Base-by-base conservation (phyloP, 306 rosid genomes). In the Erythrophleum fordii region DNA sequence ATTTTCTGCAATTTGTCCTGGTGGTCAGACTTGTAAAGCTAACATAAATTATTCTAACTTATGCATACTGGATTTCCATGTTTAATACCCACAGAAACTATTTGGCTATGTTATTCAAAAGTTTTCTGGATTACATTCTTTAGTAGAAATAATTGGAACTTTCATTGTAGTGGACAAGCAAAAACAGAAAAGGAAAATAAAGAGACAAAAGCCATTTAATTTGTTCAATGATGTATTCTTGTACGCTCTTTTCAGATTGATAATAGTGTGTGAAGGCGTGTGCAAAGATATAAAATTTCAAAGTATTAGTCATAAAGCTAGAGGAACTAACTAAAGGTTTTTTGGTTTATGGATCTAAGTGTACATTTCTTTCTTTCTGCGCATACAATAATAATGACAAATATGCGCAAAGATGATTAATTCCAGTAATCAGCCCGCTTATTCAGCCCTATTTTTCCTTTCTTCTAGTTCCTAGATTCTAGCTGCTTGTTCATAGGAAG, bases 11-110 rank as follows among this genome's bases (percentile, higher is more conserved):
- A 41, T 34, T 55, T 35, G 31, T 61, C 44, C 46, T 60, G 8
- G n/a, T 73, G 87, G 82, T 75, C 72, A 85, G 72, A 72, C 62
- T 59, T 58, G 79, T 45, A 64, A 73, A 80, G 81, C 67, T 72
- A 25, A 53, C 34, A 70, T 61, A 41, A 37, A 49, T 69, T 69
- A 77, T 39, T 41, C 16, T 29, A 20, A 56, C 56, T 49, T 65
- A 42, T 35, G 5, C 49, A 11, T 18, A 49, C 25, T 41, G 16
- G 53, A 44, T 23, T 42, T 39, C 7, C 13, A 41, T 25, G 65
- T 55, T 23, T 56, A 37, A 13, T 0, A 14, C 34, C 41, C 28
- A 62, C 60, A 39, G 73, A 18, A 44, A 70, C 29, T 17, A 45
- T 31, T 26, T 44, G 39, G 16, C 49, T 39, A 70, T 58, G 39